Conservation (phyloP, 2,329 filamentous ascomycete species). For the Lojkania enalia region DNA sequence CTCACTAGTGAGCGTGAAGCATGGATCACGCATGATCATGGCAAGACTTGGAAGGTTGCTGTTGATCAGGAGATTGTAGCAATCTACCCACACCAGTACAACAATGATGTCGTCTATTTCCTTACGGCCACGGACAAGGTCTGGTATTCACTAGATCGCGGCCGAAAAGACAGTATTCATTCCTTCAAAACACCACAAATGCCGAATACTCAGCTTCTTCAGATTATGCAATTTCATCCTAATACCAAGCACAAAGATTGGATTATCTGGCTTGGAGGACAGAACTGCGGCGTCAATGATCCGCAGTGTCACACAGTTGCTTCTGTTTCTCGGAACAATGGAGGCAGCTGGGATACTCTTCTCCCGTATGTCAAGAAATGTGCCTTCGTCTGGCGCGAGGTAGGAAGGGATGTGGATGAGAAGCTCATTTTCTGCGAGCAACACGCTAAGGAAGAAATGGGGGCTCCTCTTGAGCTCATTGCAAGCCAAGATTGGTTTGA, state of each 20-base stretch:
- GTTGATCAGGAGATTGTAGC: constrained; percentile 68
- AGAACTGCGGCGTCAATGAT: constrained; percentile 62
- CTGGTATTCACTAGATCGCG: constrained; percentile 81
- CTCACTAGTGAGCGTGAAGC: constrained; percentile 63
- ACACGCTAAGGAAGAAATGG: constrained; percentile 63
- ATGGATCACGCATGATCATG: constrained; percentile 80
- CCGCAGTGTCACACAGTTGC: constrained; percentile 71
- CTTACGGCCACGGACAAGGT: constrained; percentile 70
- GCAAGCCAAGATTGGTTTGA: constrained; percentile 81
- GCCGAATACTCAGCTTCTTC: constrained; percentile 52
- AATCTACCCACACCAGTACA: constrained; percentile 78
- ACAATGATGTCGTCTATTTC: constrained; percentile 86
- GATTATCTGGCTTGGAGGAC: constrained; percentile 83
- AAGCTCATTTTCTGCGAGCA: constrained; percentile 68
- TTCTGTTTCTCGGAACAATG: constrained; percentile 77
- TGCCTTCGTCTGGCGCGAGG: constrained; percentile 76
- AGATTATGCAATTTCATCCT: constrained; percentile 78
- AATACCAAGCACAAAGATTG: constrained; percentile 83
- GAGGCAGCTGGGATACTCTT: constrained; percentile 73
- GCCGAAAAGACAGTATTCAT: constrained; percentile 64
- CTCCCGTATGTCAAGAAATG: constrained; percentile 77
- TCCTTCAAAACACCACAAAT: constrained; percentile 71
- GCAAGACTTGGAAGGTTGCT: constrained; percentile 81
- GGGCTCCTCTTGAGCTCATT: constrained; percentile 68
- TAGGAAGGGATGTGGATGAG: constrained; percentile 58